A percentile compares a stretch with the other conserved stretches of the same genome.
Conservation (phyloP, 495 filamentous ascomycete genomes). For the Talaromyces ruber region DNA sequence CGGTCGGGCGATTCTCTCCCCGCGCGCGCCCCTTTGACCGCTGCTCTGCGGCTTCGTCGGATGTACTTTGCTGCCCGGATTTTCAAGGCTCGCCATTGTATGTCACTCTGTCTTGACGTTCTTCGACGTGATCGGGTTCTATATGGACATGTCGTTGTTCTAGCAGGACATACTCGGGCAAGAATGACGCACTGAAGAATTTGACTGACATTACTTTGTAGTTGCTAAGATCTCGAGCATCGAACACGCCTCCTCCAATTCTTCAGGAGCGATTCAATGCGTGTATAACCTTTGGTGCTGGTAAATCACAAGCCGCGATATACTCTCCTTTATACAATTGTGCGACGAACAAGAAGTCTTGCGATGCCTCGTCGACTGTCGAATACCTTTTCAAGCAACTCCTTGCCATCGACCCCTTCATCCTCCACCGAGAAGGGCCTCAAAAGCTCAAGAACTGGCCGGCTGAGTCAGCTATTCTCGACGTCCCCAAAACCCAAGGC, state of each 20-base stretch:
- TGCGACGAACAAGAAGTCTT: slow-evolving; percentile 10
- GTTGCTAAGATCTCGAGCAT: background rate
- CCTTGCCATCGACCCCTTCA: slow-evolving; percentile 33
- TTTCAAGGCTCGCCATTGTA: background rate
- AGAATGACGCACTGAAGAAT: background rate
- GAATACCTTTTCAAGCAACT: slow-evolving; percentile 36
- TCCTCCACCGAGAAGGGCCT: slow-evolving; percentile 40
- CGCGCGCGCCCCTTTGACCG: slow-evolving; percentile 5
- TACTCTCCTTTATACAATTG: background rate
- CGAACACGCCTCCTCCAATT: background rate
- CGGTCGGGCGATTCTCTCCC: slow-evolving; percentile 1
- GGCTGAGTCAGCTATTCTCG: slow-evolving; percentile 50
- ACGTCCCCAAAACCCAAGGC: slow-evolving; percentile 47
- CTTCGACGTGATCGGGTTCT: background rate
- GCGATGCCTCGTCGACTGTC: slow-evolving; percentile 49
- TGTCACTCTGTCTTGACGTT: background rate
- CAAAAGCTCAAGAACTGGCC: slow-evolving; percentile 54
- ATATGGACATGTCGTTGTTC: background rate
- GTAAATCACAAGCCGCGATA: background rate
- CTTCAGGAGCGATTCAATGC: background rate
- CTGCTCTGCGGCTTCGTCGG: slow-evolving; percentile 3
- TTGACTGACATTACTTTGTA: background rate
- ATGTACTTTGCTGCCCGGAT: background rate
- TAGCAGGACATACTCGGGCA: background rate
- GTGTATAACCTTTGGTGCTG: background rate